Base-by-base conservation (phyloP, 2,329 filamentous ascomycete genomes). In the Fonsecaea multimorphosa region DNA sequence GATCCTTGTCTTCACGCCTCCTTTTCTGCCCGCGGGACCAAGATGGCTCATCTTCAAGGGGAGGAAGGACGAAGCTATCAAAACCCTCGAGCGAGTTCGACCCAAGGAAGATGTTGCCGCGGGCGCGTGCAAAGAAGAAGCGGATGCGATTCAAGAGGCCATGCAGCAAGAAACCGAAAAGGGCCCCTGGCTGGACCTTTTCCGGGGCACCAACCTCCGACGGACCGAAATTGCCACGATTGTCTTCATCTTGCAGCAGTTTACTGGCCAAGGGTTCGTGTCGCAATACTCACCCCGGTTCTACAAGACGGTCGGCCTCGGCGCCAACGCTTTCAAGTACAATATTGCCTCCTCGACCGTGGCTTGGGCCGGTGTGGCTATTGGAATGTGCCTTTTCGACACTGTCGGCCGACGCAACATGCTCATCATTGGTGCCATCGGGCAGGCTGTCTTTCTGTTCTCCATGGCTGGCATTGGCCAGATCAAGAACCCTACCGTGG, bases 21-120 rank as follows among this genome's bases (percentile, higher is more conserved):
- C 57, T 1, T 58, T 61, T 32, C 7, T 66, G 11, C 64, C 64
- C 3, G 85, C 87, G 71, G 85, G 83, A 0, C 85, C 85, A 9
- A 80, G 85, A 61, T 87, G 84, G 84, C 78, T 87, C 4, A 81
- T 87, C 24, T 73, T 86, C 59, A 84, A 84, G 72, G 84, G 84
- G 40, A 77, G 79, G 5, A 83, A 85, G 65, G 80, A 85, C 19
- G 80, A 84, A 68, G 83, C 83, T 0, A 72, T 80, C n/a, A 73
- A 78, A 8, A 81, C 84, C 1, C 72, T 85, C 16, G 74, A 73
- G 2, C 29, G 34, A 3, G 14, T 57, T 24, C 11, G 54, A 40
- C 54, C 54, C 31, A 57, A 57, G 54, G 34, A 12, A 2, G 54
- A 57, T 34, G 54, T 7, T 24, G 31, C 29, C 6, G 34, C 11